Evolutionary conservation across 1,284 basidiomycete genomes (phyloP).

Genomic region (Rhodotorula sp.): DNA sequence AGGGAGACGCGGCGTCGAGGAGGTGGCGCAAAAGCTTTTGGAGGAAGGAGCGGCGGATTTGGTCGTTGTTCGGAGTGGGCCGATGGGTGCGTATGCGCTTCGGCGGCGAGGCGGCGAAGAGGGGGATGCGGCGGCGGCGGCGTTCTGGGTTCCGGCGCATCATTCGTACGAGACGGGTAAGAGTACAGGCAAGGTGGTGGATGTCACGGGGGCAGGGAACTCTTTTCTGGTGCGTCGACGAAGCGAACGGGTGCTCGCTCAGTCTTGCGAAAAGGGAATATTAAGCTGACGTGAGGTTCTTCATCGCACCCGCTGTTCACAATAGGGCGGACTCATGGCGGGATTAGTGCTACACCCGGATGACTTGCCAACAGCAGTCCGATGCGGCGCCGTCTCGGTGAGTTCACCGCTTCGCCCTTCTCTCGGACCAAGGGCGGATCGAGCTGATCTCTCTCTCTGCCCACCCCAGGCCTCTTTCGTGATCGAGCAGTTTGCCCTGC

Average conservation of each 20-base stretch:
- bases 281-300: no score
- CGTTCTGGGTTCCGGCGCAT: conserved; percentile 71
- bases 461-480: conserved; percentile 62
- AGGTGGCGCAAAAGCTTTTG: conserved; percentile 35
- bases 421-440: neutral
- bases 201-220: conserved; percentile 88
- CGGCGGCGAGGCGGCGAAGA: conserved; percentile 42
- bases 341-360: conserved; percentile 34
- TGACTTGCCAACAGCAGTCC: conserved; percentile 19
- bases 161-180: conserved; percentile 56
- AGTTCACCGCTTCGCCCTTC: neutral
- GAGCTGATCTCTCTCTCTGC: neutral
- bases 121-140: conserved; percentile 48
- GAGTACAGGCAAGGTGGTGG: conserved; percentile 60
- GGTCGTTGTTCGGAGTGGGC: conserved; percentile 73
- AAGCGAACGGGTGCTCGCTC: no score
- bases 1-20: conserved; percentile 30
- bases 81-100: conserved; percentile 69
- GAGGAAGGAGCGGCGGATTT: conserved; percentile 49
- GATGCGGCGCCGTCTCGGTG: conserved; percentile 22
- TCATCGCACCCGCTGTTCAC: conserved; percentile 59
- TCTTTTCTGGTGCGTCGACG: conserved; percentile 67
- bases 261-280: no score
- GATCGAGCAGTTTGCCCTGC: conserved; percentile 65
- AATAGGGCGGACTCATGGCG: conserved; percentile 42